Evolutionary conservation across 2,329 filamentous ascomycete species (phyloP).

Genomic region (Diaporthe sp.): DNA sequence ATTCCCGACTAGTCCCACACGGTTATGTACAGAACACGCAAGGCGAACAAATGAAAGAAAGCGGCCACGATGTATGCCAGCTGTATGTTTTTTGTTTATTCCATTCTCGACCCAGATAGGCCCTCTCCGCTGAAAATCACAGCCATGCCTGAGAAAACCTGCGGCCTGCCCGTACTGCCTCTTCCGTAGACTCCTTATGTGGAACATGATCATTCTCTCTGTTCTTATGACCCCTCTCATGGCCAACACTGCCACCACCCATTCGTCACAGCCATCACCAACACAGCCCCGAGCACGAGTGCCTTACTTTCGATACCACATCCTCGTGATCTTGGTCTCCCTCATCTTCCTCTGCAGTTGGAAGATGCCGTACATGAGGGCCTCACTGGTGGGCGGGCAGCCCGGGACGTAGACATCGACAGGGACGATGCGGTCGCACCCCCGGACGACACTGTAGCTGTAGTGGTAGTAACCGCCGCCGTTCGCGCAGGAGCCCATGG

Average conservation of each 20-base stretch:
- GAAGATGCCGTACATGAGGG: conserved; percentile 70
- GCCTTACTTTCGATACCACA: conserved; percentile 65
- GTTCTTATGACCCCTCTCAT: neutral
- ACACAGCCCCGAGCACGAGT: neutral
- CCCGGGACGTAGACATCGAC: conserved; percentile 79
- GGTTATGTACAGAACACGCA: conserved; percentile 34
- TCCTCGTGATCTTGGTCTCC: conserved; percentile 58
- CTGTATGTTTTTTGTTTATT: conserved; percentile 5
- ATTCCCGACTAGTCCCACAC: neutral
- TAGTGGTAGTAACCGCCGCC: conserved; percentile 83
- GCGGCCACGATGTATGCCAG: conserved; percentile 13
- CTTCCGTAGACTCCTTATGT: neutral
- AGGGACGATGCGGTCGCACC: conserved; percentile 75
- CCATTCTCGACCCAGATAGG: conserved; percentile 21
- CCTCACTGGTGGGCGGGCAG: conserved; percentile 66
- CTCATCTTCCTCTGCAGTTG: conserved; percentile 80
- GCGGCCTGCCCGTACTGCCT: neutral
- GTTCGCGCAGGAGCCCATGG: conserved; percentile 80
- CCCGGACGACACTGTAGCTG: conserved; percentile 75
- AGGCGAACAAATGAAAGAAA: conserved; percentile 22
- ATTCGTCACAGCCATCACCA: neutral
- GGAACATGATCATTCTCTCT: neutral
- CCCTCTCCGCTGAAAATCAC: neutral
- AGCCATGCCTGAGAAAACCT: neutral
- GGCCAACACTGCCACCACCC: neutral